Base-by-base conservation (phyloP, 192 early-diverging fungal genomes). In the Tieghemiomyces parasiticus region DNA sequence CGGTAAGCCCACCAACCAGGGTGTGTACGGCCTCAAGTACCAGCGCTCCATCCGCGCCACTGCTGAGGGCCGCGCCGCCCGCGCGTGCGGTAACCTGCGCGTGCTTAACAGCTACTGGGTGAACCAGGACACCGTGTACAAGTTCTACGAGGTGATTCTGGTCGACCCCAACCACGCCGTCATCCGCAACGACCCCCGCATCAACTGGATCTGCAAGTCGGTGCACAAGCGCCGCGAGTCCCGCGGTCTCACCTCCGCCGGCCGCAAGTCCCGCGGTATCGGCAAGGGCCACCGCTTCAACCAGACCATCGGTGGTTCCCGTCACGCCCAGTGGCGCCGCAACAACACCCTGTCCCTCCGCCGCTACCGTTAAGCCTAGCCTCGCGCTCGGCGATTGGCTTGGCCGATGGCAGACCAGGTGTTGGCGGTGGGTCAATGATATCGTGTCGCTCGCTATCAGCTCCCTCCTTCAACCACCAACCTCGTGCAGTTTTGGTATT, bases 31-130 rank as follows among this genome's bases (percentile, higher is more conserved):
- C 80, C 89, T 99, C 76, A 99, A 99, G 86, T 93, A 88, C 84
- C 91, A 96, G 78, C 87, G 91, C 67, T 89, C 95, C 51, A 83
- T 89, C 73, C 87, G 85, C 63, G 75, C 89, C 59, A 91, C 87
- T 61, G 95, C 93, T 65, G 95, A 99, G 79, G 90, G 95, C 81
- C 92, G 95, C 79, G 91, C 95, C 61, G 95, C 92, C 67, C 85
- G 89, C 75, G 90, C 83, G 76, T 99, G 95, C 81, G 81, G 78
- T 63, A 96, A 96, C 85, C 80, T 99, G 74, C 90, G 95, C 65
- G 93, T 99, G 60, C 79, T 99, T 62, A 99, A 95, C 91, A 94
- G 91, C 59, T 99, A 99, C 89, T 99, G 95, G 95, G 86, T 99
- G 62, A 99, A 99, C 87, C 84, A 92, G 83, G 95, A 97, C 78